Evolutionary conservation across 2,329 filamentous ascomycete genomes (phyloP), one percentile per base, ranked within the genome.

Genomic region (Scedosporium aurantiacum): DNA sequence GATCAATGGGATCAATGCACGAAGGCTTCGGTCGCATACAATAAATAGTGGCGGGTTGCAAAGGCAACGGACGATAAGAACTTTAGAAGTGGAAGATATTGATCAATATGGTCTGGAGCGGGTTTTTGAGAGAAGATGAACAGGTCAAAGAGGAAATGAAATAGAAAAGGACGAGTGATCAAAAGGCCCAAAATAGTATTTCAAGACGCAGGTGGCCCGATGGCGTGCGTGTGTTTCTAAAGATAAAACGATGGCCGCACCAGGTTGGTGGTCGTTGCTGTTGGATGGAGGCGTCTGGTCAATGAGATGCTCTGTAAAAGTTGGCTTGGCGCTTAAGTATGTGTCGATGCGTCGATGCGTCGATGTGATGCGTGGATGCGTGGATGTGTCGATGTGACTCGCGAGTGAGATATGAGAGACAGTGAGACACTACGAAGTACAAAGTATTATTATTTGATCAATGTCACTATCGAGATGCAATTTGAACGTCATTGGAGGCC

Each of bases 401-500:
- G n/a, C n/a, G n/a, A n/a, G n/a, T n/a, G n/a, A n/a, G n/a, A n/a
- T n/a, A n/a, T n/a, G 58, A 60, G 40, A 40, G 45, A 12, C 32
- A 14, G 10, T 4, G 32, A 37, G 32, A 12, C 32, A 32, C 28
- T n/a, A n/a, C n/a, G n/a, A n/a, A n/a, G n/a, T n/a, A n/a, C n/a
- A n/a, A n/a, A n/a, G n/a, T n/a, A n/a, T n/a, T n/a, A n/a, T n/a
- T n/a, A n/a, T n/a, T n/a, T n/a, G n/a, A 32, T 32, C 28, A 32
- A 32, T 32, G 28, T 10, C 23, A 47, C 27, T 47, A 7, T 32
- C 43, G 14, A 18, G 43, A 28, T 25, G 45, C 23, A 32, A n/a
- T n/a, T n/a, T n/a, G n/a, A n/a, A 60, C 58, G 58, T 60, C 58
- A 60, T 60, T 60, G 58, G 58, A 60, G 58, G 58, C 58, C 58